phyloP scores from a whole-genome alignment of 768 basidiomycete genomes.

The Tremella fuciformis region DNA sequence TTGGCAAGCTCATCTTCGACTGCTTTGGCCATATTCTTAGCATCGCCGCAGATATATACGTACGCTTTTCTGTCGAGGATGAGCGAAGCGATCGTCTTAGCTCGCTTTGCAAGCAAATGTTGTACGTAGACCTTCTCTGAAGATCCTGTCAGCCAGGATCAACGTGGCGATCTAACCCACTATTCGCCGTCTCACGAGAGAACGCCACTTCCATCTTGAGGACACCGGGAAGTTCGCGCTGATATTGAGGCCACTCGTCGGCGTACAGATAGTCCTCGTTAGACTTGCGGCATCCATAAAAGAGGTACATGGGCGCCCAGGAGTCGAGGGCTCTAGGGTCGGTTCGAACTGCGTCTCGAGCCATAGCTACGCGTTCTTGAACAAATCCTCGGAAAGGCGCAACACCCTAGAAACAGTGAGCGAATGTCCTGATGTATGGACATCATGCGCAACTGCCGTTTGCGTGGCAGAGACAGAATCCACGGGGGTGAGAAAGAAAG shows the following conservation, averaged over 20 bases:
- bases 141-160: constrained; percentile 38
- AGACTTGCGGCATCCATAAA: constrained; percentile 90
- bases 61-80: constrained; percentile 93
- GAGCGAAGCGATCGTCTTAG: constrained; percentile 75
- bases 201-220: constrained; percentile 85
- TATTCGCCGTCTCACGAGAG: constrained; percentile 57
- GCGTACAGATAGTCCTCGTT: constrained; percentile 89
- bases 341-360: constrained; percentile 64
- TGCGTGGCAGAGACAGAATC: too few species aligned
- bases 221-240: constrained; percentile 81
- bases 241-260: constrained; percentile 90
- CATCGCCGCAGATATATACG: constrained; percentile 94
- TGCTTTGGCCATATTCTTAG: constrained; percentile 90
- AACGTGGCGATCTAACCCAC: neutral
- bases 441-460: too few species aligned
- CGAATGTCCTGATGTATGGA: too few species aligned
- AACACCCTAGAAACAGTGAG: too few species aligned
- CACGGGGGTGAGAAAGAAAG: too few species aligned
- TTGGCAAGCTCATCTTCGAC: constrained; percentile 93
- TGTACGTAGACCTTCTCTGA: constrained; percentile 93
- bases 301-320: constrained; percentile 92
- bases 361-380: constrained; percentile 90
- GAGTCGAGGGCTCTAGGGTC: constrained; percentile 86
- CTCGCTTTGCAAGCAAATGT: constrained; percentile 86
- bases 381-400: constrained; percentile 99